Evolutionary conservation across 2,329 filamentous ascomycete genomes (phyloP).

Genomic region (Thelonectria rubi): DNA sequence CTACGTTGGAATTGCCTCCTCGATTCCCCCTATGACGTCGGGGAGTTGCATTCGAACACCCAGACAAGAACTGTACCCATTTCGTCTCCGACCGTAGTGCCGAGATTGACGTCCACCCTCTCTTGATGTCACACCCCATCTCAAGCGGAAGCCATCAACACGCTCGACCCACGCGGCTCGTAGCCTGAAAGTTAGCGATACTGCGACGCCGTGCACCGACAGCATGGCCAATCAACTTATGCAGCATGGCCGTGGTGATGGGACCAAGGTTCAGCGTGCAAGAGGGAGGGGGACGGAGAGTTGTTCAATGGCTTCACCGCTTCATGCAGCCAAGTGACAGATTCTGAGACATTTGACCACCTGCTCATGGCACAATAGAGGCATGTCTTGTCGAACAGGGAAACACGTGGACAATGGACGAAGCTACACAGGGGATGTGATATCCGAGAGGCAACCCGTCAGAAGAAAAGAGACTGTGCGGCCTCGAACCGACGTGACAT

Average conservation of each 20-base stretch:
- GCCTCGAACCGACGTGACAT: conserved; percentile 3
- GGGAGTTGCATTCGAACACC: background rate
- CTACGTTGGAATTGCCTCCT: background rate
- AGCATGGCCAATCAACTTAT: conserved; percentile 5
- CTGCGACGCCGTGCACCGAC: conserved; percentile 2
- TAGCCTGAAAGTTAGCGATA: background rate
- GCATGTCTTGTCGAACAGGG: background rate
- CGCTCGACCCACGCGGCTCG: conserved; percentile 1
- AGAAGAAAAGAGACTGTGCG: too few species aligned
- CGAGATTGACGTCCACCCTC: background rate
- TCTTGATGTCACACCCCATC: background rate
- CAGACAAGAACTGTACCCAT: background rate
- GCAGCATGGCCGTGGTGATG: background rate
- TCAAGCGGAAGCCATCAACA: background rate
- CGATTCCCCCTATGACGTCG: background rate
- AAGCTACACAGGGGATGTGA: background rate
- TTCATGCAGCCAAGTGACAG: conserved; percentile 29
- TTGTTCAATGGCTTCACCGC: conserved; percentile 25
- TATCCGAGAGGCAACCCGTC: background rate
- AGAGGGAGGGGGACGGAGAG: conserved; percentile 8
- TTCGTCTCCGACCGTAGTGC: background rate
- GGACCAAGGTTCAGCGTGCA: background rate
- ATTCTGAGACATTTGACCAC: conserved; percentile 16
- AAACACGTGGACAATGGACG: conserved; percentile 21
- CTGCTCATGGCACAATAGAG: background rate